Conservation (phyloP, 768 basidiomycete species). For the Rhodotorula sphaerocarpa region DNA sequence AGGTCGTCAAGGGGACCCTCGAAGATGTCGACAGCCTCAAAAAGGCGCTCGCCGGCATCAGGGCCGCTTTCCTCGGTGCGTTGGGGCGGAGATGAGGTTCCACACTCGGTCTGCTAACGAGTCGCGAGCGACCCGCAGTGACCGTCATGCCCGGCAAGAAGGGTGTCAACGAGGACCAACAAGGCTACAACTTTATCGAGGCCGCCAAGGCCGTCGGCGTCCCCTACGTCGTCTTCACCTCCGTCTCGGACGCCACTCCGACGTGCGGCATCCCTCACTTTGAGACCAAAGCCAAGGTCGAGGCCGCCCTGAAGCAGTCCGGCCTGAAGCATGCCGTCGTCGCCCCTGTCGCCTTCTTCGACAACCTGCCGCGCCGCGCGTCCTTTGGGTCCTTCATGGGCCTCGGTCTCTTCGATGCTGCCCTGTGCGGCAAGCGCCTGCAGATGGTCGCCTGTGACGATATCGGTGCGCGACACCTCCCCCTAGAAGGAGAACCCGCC, state of each 20-base stretch:
- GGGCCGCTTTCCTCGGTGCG: conserved; percentile 38
- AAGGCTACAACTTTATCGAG: conserved; percentile 39
- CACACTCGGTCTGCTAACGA: too few species aligned
- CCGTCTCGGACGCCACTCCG: conserved; percentile 35
- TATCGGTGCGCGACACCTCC: conserved; percentile 33
- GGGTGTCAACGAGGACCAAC: conserved; percentile 31
- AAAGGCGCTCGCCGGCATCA: conserved; percentile 33
- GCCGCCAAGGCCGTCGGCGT: conserved; percentile 36
- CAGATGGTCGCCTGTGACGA: conserved; percentile 38
- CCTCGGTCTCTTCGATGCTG: conserved; percentile 36
- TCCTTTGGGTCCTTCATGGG: conserved; percentile 26
- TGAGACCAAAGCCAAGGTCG: conserved; percentile 38
- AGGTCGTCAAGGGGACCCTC: conserved; percentile 38
- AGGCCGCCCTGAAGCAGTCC: conserved; percentile 35
- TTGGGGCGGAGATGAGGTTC: too few species aligned
- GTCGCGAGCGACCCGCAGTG: conserved; percentile 7
- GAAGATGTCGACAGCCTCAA: conserved; percentile 17
- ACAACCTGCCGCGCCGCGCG: conserved; percentile 36
- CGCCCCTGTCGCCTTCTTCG: conserved; percentile 40
- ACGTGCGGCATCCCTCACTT: conserved; percentile 40
- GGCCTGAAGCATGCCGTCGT: conserved; percentile 37
- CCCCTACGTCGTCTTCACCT: conserved; percentile 39
- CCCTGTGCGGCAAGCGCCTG: conserved; percentile 15
- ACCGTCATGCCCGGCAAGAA: conserved; percentile 12
- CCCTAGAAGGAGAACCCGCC: not conserved